Percentiles rank a stretch among this genome's conserved stretches.
phyloP scores from a whole-genome alignment of 202 grass and related monocot species.

The Setaria italica region DNA sequence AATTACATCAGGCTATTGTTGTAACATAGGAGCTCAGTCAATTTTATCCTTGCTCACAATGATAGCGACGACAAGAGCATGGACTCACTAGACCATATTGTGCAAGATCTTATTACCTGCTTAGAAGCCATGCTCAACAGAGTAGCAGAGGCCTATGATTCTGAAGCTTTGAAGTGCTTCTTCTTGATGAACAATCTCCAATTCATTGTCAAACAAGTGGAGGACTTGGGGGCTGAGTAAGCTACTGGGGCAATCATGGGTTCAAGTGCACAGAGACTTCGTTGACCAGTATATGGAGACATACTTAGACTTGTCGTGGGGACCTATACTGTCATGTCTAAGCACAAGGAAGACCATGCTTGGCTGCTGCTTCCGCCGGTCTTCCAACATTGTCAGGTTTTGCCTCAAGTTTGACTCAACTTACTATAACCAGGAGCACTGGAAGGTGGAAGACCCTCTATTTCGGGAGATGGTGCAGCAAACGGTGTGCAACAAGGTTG shows the following conservation, averaged over 20 bases:
- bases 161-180: neutral
- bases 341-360: too few relatives aligned
- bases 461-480: neutral
- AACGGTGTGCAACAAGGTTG: neutral
- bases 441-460: slow-evolving; percentile 19
- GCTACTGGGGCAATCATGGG: too few relatives aligned
- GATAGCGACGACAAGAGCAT: neutral
- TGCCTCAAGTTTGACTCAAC: too few relatives aligned
- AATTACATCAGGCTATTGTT: slow-evolving; percentile 27
- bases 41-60: neutral
- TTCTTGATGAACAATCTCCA: too few relatives aligned
- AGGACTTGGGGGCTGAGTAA: too few relatives aligned
- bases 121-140: neutral
- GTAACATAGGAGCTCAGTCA: neutral
- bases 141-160: neutral
- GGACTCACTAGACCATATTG: neutral
- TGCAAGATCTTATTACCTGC: neutral
- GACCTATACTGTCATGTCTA: too few relatives aligned
- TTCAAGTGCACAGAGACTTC: too few relatives aligned
- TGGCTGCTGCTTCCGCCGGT: too few relatives aligned
- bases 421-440: neutral
- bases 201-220: too few relatives aligned
- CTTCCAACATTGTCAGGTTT: too few relatives aligned
- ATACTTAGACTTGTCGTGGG: too few relatives aligned
- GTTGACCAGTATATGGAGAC: too few relatives aligned